Evolutionary conservation across 192 early-diverging fungal species (phyloP).

Genomic region (Paraglomus brasilianum): DNA sequence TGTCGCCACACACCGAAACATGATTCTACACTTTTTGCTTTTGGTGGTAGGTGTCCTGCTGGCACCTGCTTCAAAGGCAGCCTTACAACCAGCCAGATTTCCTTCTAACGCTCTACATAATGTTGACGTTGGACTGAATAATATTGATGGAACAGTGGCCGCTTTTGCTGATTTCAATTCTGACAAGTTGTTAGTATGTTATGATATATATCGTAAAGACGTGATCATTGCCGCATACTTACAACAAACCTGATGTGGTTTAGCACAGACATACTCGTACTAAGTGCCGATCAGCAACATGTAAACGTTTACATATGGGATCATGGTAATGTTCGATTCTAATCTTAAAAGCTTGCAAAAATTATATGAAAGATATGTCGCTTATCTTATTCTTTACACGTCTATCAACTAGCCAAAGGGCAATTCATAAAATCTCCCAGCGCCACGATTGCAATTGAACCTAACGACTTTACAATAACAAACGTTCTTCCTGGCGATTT

Average conservation of each 20-base stretch:
- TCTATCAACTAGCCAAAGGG: constrained; percentile 26
- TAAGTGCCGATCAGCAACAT: constrained; percentile 63
- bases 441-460: constrained; percentile 47
- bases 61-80: neutral
- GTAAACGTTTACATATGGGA: constrained; percentile 74
- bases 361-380: neutral
- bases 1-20: too few relatives aligned
- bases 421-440: constrained; percentile 44
- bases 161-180: constrained; percentile 88
- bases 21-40: too few relatives aligned
- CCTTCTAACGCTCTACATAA: constrained; percentile 57
- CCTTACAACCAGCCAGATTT: neutral
- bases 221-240: neutral
- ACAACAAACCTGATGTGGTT: neutral
- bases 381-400: constrained; percentile 4
- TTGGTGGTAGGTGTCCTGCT: too few relatives aligned
- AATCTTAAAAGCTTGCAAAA: constrained; percentile 6
- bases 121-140: constrained; percentile 59
- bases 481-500: constrained; percentile 86
- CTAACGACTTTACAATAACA: constrained; percentile 51
- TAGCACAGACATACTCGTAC: constrained; percentile 80
- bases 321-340: constrained; percentile 41
- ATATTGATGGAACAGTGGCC: constrained; percentile 68
- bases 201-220: neutral
- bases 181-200: constrained; percentile 62